Base-by-base conservation (phyloP, 176 grass and related monocot species). In the Bothriochloa decipiens region DNA sequence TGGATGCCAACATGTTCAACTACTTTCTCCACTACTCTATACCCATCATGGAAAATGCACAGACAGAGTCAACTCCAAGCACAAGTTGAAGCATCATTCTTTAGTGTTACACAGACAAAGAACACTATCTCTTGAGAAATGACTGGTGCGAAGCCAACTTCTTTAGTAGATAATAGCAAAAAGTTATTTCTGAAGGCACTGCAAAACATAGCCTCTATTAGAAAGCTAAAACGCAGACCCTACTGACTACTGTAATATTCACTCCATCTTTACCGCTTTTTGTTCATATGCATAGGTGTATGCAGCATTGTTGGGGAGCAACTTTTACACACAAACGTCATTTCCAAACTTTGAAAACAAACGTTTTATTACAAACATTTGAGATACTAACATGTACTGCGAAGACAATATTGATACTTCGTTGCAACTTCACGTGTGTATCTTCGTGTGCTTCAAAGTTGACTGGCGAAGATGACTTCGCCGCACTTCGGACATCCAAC, bases 11-110 rank as follows among this genome's bases (percentile, higher is more conserved):
- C 8, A 47, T 63, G 43, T 42, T 71, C 50, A 82, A 35, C 23
- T 63, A 8, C 17, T 76, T 11, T 12, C 22, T 13, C 50, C 39
- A 52, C n/a, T 70, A 17, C 1, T 41, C 17, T 33, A 27, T 26
- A 71, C 41, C 37, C 37, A 72, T 72, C 52, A 75, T 62, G 69
- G 10, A 20, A 70, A 53, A 42, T 25, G 52, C 43, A 72, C 40
- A 53, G 13, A 35, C 23, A 52, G 65, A 66, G 63, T 49, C 70
- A 89, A 36, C 42, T 74, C 16, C 25, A 50, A 66, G 27, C 28
- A 17, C 65, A 53, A 65, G 76, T 41, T 29, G 41, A 73, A 65
- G 15, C 42, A 86, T 55, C 68, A 42, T 65, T 74, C 18, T 64
- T 73, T 4, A 79, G 50, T 50, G 26, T 13, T 33, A 72, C 2